These are phyloP conservation scores for Eremomyces bilateralis DNA, from an alignment of 495 filamentous ascomycete genomes.

Conservation along the genomic window DNA sequence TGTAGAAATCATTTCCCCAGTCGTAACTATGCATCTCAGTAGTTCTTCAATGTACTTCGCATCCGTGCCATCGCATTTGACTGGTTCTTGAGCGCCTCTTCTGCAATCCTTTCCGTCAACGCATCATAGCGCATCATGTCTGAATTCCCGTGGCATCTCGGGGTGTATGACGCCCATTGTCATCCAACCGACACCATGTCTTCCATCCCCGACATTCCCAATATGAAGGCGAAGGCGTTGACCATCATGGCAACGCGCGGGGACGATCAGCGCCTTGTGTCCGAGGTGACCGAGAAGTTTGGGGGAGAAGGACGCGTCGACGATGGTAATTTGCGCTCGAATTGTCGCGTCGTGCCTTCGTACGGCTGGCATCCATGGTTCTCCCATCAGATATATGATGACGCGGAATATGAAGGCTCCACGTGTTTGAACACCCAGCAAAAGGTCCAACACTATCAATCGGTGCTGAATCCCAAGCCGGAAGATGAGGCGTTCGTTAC, in stretches of 20 bases:
- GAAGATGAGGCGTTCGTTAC: conserved; percentile 39
- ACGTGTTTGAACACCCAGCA: conserved; percentile 17
- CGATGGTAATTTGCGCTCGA: neutral
- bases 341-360: conserved; percentile 37
- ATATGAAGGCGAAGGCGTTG: conserved; percentile 56
- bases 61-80: too few species aligned
- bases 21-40: too few species aligned
- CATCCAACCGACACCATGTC: conserved; percentile 95
- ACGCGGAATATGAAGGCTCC: conserved; percentile 23
- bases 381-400: conserved; percentile 65
- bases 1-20: too few species aligned
- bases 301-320: conserved; percentile 8
- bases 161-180: conserved; percentile 83
- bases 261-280: conserved; percentile 75
- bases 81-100: too few species aligned
- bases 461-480: conserved; percentile 38
- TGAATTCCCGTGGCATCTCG: conserved; percentile 74
- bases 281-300: conserved; percentile 33
- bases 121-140: too few species aligned
- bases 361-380: conserved; percentile 99
- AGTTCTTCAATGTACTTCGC: too few species aligned
- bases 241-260: conserved; percentile 77
- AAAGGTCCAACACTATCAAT: conserved; percentile 51
- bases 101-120: too few species aligned
- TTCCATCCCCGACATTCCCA: conserved; percentile 38